Evolutionary conservation across 139 green algal species (phyloP).

Genomic region (Coelastrella sp.): DNA sequence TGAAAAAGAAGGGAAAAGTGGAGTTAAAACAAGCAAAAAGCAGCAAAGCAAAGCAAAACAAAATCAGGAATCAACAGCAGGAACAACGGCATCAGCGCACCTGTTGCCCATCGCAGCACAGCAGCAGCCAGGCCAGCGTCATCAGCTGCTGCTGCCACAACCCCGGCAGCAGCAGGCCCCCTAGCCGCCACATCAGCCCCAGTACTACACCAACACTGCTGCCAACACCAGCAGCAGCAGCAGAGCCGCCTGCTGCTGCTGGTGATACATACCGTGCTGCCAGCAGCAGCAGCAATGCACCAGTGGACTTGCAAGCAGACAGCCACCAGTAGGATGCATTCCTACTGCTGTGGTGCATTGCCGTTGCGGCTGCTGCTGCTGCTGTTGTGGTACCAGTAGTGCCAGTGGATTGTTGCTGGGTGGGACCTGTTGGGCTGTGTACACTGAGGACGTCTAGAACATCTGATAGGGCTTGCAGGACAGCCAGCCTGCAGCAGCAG

Average conservation of each 20-base stretch:
- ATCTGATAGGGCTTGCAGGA: not conserved
- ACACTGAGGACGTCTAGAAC: constrained; percentile 10
- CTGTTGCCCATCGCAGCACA: not conserved
- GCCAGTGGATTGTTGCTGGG: no score
- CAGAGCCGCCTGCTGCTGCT: constrained; percentile 22
- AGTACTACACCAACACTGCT: not conserved
- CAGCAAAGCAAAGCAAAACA: no score
- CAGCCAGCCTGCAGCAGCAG: not conserved
- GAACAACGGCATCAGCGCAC: not conserved
- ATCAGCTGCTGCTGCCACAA: constrained; percentile 31
- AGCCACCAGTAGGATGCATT: not conserved
- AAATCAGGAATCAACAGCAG: not conserved
- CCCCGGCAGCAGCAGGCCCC: constrained; percentile 1
- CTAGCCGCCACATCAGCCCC: constrained; percentile 25
- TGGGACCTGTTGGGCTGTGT: not conserved
- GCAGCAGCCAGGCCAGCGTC: constrained; percentile 25
- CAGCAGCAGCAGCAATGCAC: constrained; percentile 34
- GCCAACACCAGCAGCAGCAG: not conserved
- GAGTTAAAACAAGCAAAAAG: no score
- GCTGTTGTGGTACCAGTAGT: not conserved
- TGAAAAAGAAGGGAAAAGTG: no score
- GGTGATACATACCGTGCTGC: not conserved
- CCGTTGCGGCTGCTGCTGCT: not conserved
- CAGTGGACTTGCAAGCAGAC: not conserved
- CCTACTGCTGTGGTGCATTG: not conserved